A percentile compares a stretch with the other conserved stretches of the same genome.
These are phyloP conservation scores for Phascolomyces articulosus DNA, from an alignment of 371 early-diverging fungal species.

Conservation along the genomic window DNA sequence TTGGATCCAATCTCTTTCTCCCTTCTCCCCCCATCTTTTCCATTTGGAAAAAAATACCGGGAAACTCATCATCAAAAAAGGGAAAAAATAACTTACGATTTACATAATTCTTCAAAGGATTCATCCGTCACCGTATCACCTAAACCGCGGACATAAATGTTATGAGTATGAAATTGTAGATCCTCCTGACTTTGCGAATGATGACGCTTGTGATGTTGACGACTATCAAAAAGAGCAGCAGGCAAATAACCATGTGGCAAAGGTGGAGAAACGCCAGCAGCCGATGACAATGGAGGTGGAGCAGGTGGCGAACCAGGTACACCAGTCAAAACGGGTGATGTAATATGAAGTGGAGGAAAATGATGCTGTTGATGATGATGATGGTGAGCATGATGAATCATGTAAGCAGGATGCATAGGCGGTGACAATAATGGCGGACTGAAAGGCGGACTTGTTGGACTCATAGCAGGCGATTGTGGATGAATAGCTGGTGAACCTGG, in stretches of 20 bases:
- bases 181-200: slow-evolving; percentile 12
- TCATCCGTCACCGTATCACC: slow-evolving; percentile 73
- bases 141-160: slow-evolving; percentile 87
- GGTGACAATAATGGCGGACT: slow-evolving; percentile 41
- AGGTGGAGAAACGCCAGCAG: slow-evolving; percentile 23
- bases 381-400: slow-evolving; percentile 20
- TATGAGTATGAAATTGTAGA: slow-evolving; percentile 46
- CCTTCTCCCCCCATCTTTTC: no score
- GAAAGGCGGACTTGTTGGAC: slow-evolving; percentile 50
- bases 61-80: no score
- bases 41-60: no score
- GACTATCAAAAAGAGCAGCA: not conserved
- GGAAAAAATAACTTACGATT: slow-evolving; percentile 23
- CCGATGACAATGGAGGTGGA: slow-evolving; percentile 17
- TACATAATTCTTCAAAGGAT: slow-evolving; percentile 65
- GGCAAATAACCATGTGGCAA: not conserved
- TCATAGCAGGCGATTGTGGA: slow-evolving; percentile 45
- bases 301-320: slow-evolving; percentile 27
- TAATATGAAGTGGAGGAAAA: slow-evolving; percentile 44
- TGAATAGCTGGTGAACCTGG: slow-evolving; percentile 49
- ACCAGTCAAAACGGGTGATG: slow-evolving; percentile 41
- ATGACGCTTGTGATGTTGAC: slow-evolving; percentile 1
- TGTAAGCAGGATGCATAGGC: slow-evolving; percentile 32
- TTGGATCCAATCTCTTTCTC: no score
- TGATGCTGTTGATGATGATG: slow-evolving; percentile 20